Base-by-base conservation (phyloP, 805 yeast genomes). In the Cyberlindnera sargentensis region DNA sequence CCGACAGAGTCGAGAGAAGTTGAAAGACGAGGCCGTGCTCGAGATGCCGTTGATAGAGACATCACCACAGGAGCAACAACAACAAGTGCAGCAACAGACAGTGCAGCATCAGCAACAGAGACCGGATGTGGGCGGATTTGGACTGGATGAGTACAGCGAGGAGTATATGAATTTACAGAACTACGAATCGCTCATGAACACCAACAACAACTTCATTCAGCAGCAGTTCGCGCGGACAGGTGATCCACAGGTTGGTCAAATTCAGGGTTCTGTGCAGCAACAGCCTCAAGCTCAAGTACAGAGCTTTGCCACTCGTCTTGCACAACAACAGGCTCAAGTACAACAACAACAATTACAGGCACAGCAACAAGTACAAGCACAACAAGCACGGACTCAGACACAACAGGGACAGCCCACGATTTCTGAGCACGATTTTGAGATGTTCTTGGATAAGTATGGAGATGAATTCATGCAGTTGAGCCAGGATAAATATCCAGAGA, bases 401-500 rank as follows among this genome's bases (percentile, higher is more conserved):
- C 39, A 37, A 29, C 10, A 7, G 4, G 32, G 15, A 8, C 40
- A 36, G 25, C 34, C 37, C 5, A 11, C 27, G 9, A 23, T 47
- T 5, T 31, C 48, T 3, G 53, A 50, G 15, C 5, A 39, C 1
- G 52, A 47, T 9, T 29, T 50, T 32, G 50, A 48, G 35, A n/a
- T 41, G 11, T 39, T 48, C 30, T 24, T 50, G 41, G 41, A 34
- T 8, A 46, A 46, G 20, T 50, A 48, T 36, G 48, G 44, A 3
- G 37, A 38, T 3, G 46, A 41, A 31, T 50, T 48, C 42, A 27
- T 48, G 30, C 27, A 32, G 2, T 5, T 33, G 11, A 43, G 42
- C n/a, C 44, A 42, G 29, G 29, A 34, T 9, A 46, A 47, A 25
- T 50, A 41, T 29, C 49, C 52, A 2, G 42, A 48, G 34, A 37